Percentiles rank a stretch among this genome's conserved stretches.
Conservation (phyloP, 2,329 filamentous ascomycete species). For the Achaetomium macrosporum region DNA sequence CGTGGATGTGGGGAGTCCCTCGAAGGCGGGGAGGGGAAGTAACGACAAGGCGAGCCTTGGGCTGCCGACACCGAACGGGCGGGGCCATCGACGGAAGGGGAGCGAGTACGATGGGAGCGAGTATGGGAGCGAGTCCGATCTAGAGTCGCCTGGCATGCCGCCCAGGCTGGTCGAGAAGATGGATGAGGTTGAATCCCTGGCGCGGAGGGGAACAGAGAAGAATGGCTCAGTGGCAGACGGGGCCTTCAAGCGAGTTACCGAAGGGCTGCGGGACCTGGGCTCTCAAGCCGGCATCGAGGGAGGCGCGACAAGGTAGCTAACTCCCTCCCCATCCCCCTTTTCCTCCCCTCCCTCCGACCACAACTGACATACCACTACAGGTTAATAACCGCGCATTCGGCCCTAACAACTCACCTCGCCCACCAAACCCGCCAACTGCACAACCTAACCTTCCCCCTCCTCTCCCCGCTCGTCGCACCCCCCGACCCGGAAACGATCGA, state of each 20-base stretch:
- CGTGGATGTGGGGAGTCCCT: slow-evolving; percentile 36
- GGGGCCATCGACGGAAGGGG: slow-evolving; percentile 45
- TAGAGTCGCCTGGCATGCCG: slow-evolving; percentile 63
- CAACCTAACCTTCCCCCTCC: slow-evolving; percentile 62
- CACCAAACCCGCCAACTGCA: slow-evolving; percentile 73
- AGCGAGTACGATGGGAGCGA: slow-evolving; percentile 68
- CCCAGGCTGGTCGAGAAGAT: slow-evolving; percentile 62
- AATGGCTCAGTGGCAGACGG: slow-evolving; percentile 60
- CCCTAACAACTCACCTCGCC: slow-evolving; percentile 65
- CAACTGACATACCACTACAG: slow-evolving; percentile 36
- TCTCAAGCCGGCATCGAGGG: slow-evolving; percentile 68
- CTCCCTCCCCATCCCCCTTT: background rate
- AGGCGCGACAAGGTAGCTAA: slow-evolving; percentile 59
- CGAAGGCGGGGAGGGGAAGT: slow-evolving; percentile 9
- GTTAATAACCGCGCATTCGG: slow-evolving; percentile 68
- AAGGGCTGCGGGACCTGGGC: slow-evolving; percentile 64
- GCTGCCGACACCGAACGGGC: slow-evolving; percentile 40
- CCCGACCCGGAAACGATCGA: slow-evolving; percentile 62
- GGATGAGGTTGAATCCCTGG: slow-evolving; percentile 65
- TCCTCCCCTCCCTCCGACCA: background rate
- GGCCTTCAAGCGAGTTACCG: slow-evolving; percentile 63
- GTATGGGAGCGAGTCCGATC: slow-evolving; percentile 66
- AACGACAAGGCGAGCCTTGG: slow-evolving; percentile 34
- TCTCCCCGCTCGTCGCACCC: slow-evolving; percentile 61
- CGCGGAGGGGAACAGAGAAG: slow-evolving; percentile 58